Base-by-base conservation (phyloP, 495 filamentous ascomycete species). In the Aspergillus incahuasiensis region DNA sequence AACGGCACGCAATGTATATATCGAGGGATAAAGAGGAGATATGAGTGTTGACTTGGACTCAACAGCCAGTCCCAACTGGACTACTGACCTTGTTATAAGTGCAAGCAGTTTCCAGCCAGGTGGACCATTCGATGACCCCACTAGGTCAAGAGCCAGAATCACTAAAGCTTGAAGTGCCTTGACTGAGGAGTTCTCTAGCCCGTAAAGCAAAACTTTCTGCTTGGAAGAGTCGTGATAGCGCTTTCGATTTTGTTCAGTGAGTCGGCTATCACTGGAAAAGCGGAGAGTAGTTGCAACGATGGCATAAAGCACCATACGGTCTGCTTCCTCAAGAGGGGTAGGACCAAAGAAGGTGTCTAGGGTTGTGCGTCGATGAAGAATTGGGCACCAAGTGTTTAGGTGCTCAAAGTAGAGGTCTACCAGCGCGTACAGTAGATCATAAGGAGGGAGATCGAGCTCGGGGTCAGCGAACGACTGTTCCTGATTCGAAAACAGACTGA, bases 381-480 rank as follows among this genome's bases (percentile, higher is more conserved):
- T 92, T 0, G 91, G 91, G 70, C 89, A 95, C 86, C 89, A 95
- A 0, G 89, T 87, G 65, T 95, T 92, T 65, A 96, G 83, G 58
- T 94, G 88, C 60, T 92, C 88, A 68, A 96, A 96, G 68, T 92
- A 96, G 2, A 95, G 75, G 63, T 95, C 89, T 6, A 88, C 86
- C 21, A 95, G 71, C 1, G 86, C 83, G 58, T 90, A 94, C 6
- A 95, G 70, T 18, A 95, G 67, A 68, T 92, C 89, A 56, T 95
- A 92, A 6, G 91, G 90, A 1, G 91, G 91, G 16, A 95, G 80
- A 55, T 91, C 88, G 46, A 88, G 78, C 59, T 92, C 88, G 5
- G 84, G 79, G 71, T 74, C 64, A 66, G 79, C 59, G 11, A 76
- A 57, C 5, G 72, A 74, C 48, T 73, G 70, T 52, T 74, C 71